Evolutionary conservation across 805 yeast species (phyloP).

Genomic region (Clavispora phyllophila): DNA sequence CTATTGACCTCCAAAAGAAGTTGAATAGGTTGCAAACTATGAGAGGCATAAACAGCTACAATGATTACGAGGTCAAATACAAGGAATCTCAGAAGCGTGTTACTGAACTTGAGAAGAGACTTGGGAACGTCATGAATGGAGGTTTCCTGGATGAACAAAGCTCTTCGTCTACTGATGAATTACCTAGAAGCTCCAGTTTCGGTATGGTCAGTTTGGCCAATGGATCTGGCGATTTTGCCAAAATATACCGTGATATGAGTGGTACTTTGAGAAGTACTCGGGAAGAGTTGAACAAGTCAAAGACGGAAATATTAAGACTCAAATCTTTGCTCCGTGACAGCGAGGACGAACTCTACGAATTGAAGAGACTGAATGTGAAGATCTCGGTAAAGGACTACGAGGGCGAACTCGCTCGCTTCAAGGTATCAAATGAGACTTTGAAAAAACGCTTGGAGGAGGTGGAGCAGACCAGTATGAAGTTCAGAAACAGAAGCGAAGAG

Average conservation of each 20-base stretch:
- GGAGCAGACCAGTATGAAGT: constrained; percentile 36
- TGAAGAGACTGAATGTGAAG: constrained; percentile 39
- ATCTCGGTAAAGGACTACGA: constrained; percentile 31
- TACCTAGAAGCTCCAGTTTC: constrained; percentile 29
- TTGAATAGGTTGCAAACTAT: constrained; percentile 38
- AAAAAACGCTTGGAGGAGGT: constrained; percentile 49
- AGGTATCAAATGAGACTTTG: constrained; percentile 53
- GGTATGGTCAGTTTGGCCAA: constrained; percentile 20
- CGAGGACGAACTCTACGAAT: constrained; percentile 39
- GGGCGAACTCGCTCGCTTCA: constrained; percentile 43
- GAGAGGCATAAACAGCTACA: constrained; percentile 28
- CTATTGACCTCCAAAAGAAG: constrained; percentile 39
- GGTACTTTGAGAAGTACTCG: constrained; percentile 40
- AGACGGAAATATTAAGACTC: constrained; percentile 37
- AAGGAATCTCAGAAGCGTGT: constrained; percentile 32
- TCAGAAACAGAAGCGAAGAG: constrained; percentile 68
- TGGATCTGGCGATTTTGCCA: constrained; percentile 38
- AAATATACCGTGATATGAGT: constrained; percentile 46
- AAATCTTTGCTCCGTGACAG: constrained; percentile 38
- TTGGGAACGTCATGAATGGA: constrained; percentile 19
- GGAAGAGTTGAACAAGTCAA: constrained; percentile 38
- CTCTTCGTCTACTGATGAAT: background rate
- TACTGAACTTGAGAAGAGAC: constrained; percentile 26
- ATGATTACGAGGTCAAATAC: constrained; percentile 33
- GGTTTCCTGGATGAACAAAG: background rate